Conservation (phyloP, 805 yeast genomes). For the Saccharomyces kudriavzevii region DNA sequence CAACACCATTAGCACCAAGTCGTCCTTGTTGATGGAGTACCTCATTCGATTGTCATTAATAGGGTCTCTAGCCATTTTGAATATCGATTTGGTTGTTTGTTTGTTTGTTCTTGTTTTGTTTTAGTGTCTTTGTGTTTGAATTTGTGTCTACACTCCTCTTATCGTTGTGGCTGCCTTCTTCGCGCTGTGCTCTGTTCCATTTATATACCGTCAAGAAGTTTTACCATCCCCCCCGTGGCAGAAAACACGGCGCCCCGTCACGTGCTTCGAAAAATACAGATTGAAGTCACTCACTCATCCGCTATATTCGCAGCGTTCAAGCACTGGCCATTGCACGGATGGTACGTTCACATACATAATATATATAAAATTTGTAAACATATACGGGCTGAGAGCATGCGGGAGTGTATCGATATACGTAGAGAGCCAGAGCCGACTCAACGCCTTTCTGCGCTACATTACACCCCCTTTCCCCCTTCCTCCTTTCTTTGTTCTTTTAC, state of each 20-base stretch:
- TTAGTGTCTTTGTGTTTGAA: neutral
- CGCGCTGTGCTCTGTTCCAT: neutral
- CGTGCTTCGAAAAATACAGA: neutral
- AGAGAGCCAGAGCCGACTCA: neutral
- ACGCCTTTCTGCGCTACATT: neutral
- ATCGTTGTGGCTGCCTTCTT: neutral
- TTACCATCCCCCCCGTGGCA: neutral
- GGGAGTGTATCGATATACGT: neutral
- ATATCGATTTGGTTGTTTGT: neutral
- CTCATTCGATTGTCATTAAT: neutral
- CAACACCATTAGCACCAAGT: conserved; percentile 13
- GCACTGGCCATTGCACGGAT: neutral
- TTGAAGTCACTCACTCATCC: neutral
- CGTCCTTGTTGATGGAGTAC: conserved; percentile 19
- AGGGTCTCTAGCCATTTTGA: neutral
- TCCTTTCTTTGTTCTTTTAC: neutral
- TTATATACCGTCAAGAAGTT: neutral
- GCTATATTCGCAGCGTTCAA: neutral
- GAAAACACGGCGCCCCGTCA: neutral
- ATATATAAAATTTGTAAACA: neutral
- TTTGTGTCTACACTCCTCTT: neutral
- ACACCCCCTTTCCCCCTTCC: neutral
- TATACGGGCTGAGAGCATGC: neutral
- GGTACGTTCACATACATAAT: neutral
- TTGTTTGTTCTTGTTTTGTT: too few species aligned